Evolutionary conservation across 371 early-diverging fungal genomes (phyloP), one percentile per base, ranked within the genome.

Genomic region (Haplosporangium sp.): DNA sequence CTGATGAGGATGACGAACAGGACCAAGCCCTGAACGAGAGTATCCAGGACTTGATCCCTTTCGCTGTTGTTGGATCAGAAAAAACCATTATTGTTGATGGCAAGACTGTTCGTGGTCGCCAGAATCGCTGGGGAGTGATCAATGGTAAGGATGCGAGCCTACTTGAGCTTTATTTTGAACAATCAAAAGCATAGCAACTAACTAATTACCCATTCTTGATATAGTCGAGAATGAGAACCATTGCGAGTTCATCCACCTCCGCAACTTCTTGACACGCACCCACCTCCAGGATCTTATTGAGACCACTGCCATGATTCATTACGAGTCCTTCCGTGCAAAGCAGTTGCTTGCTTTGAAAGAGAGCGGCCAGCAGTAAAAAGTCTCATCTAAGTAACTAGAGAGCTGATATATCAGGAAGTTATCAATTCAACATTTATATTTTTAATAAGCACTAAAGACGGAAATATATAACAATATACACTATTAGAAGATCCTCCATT

Each of bases 261-360:
- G 95, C 82, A 92, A 95, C 85, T 95, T 96, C 82, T 84, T 96
- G 83, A 94, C 94, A 13, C 90, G 88, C 82, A 94, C 96, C 27
- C 95, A 96, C 62, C 86, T 96, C 61, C 94, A 94, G 72, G 95
- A 95, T 68, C 86, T 95, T 71, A 91, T 95, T 69, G 96, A 96
- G 78, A 93, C 94, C 59, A 96, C 96, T 10, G 90, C 94, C 17
- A 89, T 92, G 77, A 89, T 93, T 67, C 96, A 95, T 77, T 96
- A 96, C 82, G 96, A 96, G 84, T 88, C 92, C n/a, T 97, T 96
- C 94, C 91, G 98, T 63, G 92, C 95, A 40, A 89, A 92, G 77
- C 95, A 95, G 84, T 84, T 95, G 55, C 81, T 95, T 66, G 95
- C 96, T 50, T 86, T 95, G 63, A 95, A 94, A 83, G 95, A 94